Evolutionary conservation across 192 early-diverging fungal species (phyloP), one percentile per base, ranked within the genome.

Genomic region (Coemansia sp.): DNA sequence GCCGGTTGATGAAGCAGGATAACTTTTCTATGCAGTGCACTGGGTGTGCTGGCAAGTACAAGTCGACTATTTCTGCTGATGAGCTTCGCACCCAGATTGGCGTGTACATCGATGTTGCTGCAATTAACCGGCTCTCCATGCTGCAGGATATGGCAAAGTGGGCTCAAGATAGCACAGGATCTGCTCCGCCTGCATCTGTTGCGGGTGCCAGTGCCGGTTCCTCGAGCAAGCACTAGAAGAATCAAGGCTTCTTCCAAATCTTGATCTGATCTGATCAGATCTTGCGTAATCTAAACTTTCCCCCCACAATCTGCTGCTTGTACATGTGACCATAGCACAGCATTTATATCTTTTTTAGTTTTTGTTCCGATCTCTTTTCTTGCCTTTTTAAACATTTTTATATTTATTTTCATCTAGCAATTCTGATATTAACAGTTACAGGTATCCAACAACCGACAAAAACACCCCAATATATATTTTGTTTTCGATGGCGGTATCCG

Each of bases 1-100:
- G 96, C 58, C 82, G 87, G 11, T 67, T 86, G 68, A 88, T 96
- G 56, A 94, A 92, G 60, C 86, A 85, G 11, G 91, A 94, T 51
- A 91, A 94, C 49, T 64, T 97, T 65, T 72, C 85, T 14, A 60
- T 83, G 6, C 84, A 89, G 63, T 97, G 95, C 68, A 73, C 87
- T 6, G 52, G 63, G 7, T 97, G 95, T 64, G 86, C 89, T 0
- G 90, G 91, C 28, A 69, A 80, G 36, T 91, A 89, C 68, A 64
- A 58, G 14, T 32, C 67, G 2, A 34, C 48, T 0, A 38, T 76
- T n/a, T 22, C 36, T 0, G 18, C 73, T 1, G 69, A 57, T 4
- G 17, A 63, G n/a, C 17, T 75, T 4, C 65, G 67, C 12, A 30
- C 18, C 12, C 69, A 75, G 70, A 58, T 81, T 36, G 49, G 7